Evolutionary conservation across 768 basidiomycete genomes (phyloP), one percentile per base, ranked within the genome.

Genomic region (Infundibulicybe gibba): DNA sequence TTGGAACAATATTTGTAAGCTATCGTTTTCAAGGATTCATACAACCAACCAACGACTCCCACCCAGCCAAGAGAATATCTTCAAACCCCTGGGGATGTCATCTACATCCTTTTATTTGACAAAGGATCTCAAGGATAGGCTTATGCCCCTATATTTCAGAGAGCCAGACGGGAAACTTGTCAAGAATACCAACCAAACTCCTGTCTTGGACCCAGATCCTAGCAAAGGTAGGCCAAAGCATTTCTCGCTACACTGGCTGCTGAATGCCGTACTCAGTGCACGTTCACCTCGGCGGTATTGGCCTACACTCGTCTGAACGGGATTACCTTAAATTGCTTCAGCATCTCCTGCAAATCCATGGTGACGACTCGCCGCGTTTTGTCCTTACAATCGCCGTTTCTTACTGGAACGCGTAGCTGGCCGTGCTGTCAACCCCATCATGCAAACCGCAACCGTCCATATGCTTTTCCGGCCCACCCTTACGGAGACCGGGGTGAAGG

Each of bases 251-350:
- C n/a, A 3, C 16, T 12, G 17, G 37, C 12, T 34, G 32, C 33
- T 25, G 15, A 16, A 34, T 20, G 14, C 13, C 46, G 25, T 0
- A 11, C 40, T 35, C 17, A 64, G 62, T 60, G 2, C 41, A 49
- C 10, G 41, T 61, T 3, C 49, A 58, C 32, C 49, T 67, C 17
- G 67, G 64, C 4, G 67, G 65, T 38, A 50, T 61, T 3, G 65
- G 64, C 2, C 33, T 64, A 5, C 65, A 62, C 43, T 49, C 56
- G 12, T 58, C 66, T 5, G 30, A 61, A 14, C 50, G 54, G 2
- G 65, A 66, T 44, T 68, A 68, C 45, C 54, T 68, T n/a, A 46
- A 54, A 1, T 47, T 69, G 16, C 47, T 68, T 6, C 62, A 63
- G 3, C 65, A 70, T 38, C 40, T 68, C 10, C 58, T 67, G 0